Evolutionary conservation across 768 basidiomycete genomes (phyloP), one percentile per base, ranked within the genome.

Genomic region (Boletus tylopilopsis): DNA sequence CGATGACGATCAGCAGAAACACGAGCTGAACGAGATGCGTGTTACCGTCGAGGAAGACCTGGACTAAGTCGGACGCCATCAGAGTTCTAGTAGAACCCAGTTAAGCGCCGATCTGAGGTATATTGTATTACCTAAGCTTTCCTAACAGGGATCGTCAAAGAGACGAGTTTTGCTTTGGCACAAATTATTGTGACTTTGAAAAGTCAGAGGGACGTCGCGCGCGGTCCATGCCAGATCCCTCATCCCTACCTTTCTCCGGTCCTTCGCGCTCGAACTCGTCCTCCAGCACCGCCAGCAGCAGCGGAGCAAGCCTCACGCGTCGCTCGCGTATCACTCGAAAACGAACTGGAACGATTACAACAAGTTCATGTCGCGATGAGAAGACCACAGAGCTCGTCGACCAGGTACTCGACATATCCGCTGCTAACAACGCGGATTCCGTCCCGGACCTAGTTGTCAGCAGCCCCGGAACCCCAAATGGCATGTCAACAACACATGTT

Each of bases 271-370:
- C 67, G 29, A 68, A 68, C 33, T 68, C 67, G 2, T 51, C 53
- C 35, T 64, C 68, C 5, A 70, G 68, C 50, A 67, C 76, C 18
- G 77, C 76, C 63, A 68, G 74, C 50, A 71, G 67, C 47, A 81
- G 78, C 58, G 73, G 71, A 5, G 67, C 71, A 23, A 77, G 76
- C 57, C 76, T 84, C 40, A 62, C 73, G 29, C 78, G 82, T 54
- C 76, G 79, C 40, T 68, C 68, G 22, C 64, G 67, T 37, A 67
- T 77, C 51, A 76, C 74, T 37, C 71, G 79, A 60, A 70, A 76
- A 53, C 78, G 82, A 66, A 80, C 79, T 44, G 73, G 64, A 61
- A 80, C 82, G 21, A 67, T 77, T 47, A 77, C 75, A 62, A 68
- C 39, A 48, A 53, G 45, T 55, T 66, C 53, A 52, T 50, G 39